These are phyloP conservation scores for Beauveria varroae DNA, from an alignment of 2,329 filamentous ascomycete species.

Conservation along the genomic window DNA sequence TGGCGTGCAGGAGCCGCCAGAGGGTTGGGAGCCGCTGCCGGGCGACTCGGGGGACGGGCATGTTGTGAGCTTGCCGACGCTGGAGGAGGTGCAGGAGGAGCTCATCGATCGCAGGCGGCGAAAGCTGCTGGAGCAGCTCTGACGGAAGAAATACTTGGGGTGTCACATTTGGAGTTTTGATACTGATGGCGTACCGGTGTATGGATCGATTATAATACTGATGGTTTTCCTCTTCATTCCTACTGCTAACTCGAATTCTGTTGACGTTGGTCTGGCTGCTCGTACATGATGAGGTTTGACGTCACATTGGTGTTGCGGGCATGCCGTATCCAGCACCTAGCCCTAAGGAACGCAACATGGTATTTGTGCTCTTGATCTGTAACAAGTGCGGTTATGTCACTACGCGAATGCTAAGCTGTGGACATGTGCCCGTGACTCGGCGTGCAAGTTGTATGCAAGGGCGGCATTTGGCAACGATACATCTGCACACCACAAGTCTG, in stretches of 20 bases:
- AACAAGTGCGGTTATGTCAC: too few species aligned
- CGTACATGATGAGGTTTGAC: neutral
- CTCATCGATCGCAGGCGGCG: conserved; percentile 77
- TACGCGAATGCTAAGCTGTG: too few species aligned
- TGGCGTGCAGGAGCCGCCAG: conserved; percentile 48
- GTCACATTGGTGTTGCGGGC: too few species aligned
- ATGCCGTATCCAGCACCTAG: too few species aligned
- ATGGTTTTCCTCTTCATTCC: neutral
- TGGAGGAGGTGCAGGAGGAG: conserved; percentile 92
- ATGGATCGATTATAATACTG: neutral
- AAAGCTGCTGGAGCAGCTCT: conserved; percentile 76
- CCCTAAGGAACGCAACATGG: too few species aligned
- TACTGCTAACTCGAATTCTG: neutral
- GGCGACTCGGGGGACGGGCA: conserved; percentile 80
- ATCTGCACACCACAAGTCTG: neutral
- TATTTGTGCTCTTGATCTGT: too few species aligned
- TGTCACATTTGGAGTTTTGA: neutral
- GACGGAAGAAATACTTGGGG: neutral
- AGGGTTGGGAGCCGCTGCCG: conserved; percentile 77
- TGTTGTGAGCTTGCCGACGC: conserved; percentile 73
- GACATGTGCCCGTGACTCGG: neutral
- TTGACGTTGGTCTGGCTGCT: neutral
- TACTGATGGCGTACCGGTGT: neutral
- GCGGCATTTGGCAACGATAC: neutral
- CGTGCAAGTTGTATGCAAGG: neutral